A percentile compares a stretch with the other conserved stretches of the same genome.
Conservation (phyloP, 306 rosid genomes). For the Notholithocarpus densiflorus region DNA sequence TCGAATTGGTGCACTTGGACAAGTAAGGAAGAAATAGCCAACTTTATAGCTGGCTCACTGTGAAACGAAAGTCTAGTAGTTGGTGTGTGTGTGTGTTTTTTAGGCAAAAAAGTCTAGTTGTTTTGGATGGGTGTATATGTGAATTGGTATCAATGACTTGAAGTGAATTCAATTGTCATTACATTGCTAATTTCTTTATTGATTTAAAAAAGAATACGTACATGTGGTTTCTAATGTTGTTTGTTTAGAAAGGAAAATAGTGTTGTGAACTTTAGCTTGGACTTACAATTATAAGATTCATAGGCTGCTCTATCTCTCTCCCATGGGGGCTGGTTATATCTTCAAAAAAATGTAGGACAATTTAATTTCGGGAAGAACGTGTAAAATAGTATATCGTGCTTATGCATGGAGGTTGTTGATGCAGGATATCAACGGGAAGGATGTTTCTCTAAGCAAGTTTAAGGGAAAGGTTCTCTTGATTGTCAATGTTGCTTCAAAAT, state of each 20-base stretch:
- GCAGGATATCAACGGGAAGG: constrained; percentile 88
- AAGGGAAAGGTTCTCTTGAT: constrained; percentile 91
- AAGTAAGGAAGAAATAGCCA: not conserved
- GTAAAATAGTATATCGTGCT: not conserved
- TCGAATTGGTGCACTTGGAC: not conserved
- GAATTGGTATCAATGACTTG: not conserved
- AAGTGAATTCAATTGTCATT: not conserved
- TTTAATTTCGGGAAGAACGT: not conserved
- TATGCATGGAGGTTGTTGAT: constrained; percentile 14
- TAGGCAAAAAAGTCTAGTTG: not conserved
- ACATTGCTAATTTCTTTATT: not conserved
- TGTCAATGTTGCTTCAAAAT: constrained; percentile 94
- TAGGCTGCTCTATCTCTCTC: not conserved
- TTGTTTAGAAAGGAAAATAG: not conserved
- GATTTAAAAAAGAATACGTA: not conserved
- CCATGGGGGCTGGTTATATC: not conserved
- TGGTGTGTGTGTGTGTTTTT: not conserved
- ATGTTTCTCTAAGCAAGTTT: constrained; percentile 71
- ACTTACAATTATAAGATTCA: not conserved
- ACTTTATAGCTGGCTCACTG: not conserved
- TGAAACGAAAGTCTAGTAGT: not conserved
- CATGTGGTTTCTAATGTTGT: not conserved
- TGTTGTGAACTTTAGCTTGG: not conserved
- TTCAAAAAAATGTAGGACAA: not conserved
- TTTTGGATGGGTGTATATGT: not conserved